Evolutionary conservation across 371 early-diverging fungal species (phyloP).

Genomic region (Mucor piriformis): DNA sequence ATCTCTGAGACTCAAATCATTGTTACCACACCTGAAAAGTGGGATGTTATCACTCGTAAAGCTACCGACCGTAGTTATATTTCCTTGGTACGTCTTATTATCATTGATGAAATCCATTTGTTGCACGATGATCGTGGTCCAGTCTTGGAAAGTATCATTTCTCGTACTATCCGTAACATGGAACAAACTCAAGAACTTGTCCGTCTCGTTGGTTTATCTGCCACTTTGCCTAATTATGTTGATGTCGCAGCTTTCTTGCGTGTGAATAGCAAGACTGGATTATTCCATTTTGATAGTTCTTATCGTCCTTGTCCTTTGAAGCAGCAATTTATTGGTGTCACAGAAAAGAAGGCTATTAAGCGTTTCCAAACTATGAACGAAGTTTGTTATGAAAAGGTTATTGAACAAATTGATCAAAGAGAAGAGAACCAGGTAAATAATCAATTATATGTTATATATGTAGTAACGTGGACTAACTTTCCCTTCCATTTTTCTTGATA

Average conservation of each 20-base stretch:
- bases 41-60: slow-evolving; percentile 99
- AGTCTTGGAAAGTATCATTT: slow-evolving; percentile 96
- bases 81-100: slow-evolving; percentile 88
- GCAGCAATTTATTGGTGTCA: slow-evolving; percentile 94
- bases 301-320: slow-evolving; percentile 95
- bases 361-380: slow-evolving; percentile 96
- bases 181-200: slow-evolving; percentile 91
- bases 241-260: slow-evolving; percentile 98
- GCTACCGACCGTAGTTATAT: slow-evolving; percentile 93
- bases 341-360: slow-evolving; percentile 94
- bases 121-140: slow-evolving; percentile 99
- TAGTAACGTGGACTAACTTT: not conserved
- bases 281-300: slow-evolving; percentile 93
- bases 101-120: slow-evolving; percentile 99
- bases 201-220: slow-evolving; percentile 96
- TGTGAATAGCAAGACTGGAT: slow-evolving; percentile 78
- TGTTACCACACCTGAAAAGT: slow-evolving; percentile 99
- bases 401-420: slow-evolving; percentile 77
- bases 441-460: not conserved
- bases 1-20: slow-evolving; percentile 96
- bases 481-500: not conserved
- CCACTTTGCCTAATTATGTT: slow-evolving; percentile 98
- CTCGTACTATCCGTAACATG: slow-evolving; percentile 88
- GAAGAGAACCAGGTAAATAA: slow-evolving; percentile 81
- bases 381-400: slow-evolving; percentile 90